phyloP scores from a whole-genome alignment of 2,329 filamentous ascomycete species.

The Colletotrichum euphorbiae region DNA sequence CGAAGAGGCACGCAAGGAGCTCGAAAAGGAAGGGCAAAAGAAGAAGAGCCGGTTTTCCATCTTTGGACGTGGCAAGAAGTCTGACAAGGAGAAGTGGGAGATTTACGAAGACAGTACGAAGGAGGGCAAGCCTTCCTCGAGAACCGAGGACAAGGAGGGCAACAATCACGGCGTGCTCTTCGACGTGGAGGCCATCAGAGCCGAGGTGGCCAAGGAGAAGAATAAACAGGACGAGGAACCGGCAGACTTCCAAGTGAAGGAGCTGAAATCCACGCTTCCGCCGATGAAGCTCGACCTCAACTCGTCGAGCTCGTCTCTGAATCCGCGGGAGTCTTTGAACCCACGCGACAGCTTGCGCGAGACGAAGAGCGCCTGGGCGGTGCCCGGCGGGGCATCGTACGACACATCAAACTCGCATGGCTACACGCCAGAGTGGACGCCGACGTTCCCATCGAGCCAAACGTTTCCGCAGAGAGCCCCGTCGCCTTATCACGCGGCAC shows the following conservation, averaged over 20 bases:
- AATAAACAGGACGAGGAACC: conserved; percentile 61
- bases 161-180: conserved; percentile 80
- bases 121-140: conserved; percentile 53
- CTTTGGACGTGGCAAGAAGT: conserved; percentile 85
- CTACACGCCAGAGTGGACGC: conserved; percentile 42
- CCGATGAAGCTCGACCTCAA: conserved; percentile 83
- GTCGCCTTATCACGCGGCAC: conserved; percentile 45
- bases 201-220: conserved; percentile 79
- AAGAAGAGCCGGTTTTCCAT: conserved; percentile 73
- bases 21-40: conserved; percentile 79
- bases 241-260: conserved; percentile 71
- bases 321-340: conserved; percentile 45
- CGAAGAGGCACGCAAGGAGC: conserved; percentile 88
- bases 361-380: conserved; percentile 60
- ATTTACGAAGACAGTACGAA: conserved; percentile 80
- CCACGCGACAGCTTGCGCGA: conserved; percentile 54
- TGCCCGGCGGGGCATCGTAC: conserved; percentile 45
- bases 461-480: conserved; percentile 34
- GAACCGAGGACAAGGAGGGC: conserved; percentile 61
- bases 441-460: conserved; percentile 41
- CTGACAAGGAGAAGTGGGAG: conserved; percentile 91
- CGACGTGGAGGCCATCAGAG: conserved; percentile 92
- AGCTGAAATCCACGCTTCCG: conserved; percentile 88
- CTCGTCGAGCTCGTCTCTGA: conserved; percentile 46
- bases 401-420: conserved; percentile 39